Percentiles rank a stretch among this genome's conserved stretches.
Evolutionary conservation across 2,329 filamentous ascomycete genomes (phyloP).

Genomic region (Apiospora kogelbergensis): DNA sequence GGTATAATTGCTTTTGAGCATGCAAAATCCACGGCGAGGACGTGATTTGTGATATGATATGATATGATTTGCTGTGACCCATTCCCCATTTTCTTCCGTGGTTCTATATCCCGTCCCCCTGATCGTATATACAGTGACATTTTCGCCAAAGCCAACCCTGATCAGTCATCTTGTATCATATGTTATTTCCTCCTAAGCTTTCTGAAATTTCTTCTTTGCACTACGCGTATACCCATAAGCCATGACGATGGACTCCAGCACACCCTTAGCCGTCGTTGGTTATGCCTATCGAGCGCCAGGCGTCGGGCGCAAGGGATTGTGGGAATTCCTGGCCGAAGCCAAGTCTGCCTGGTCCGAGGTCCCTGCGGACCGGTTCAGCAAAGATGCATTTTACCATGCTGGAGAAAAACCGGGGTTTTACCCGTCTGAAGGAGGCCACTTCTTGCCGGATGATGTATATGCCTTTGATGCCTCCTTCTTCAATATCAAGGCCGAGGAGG

Average conservation of each 20-base stretch:
- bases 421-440: conserved; percentile 32
- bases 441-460: conserved; percentile 29
- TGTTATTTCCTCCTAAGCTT: neutral
- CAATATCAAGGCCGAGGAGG: conserved; percentile 36
- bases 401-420: conserved; percentile 31
- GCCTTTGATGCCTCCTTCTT: conserved; percentile 35
- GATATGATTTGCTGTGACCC: too few species aligned
- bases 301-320: conserved; percentile 12
- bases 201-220: too few species aligned
- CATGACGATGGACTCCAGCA: neutral
- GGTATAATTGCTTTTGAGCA: too few species aligned
- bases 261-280: conserved; percentile 9
- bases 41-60: too few species aligned
- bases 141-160: too few species aligned
- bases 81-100: too few species aligned
- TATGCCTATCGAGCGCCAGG: conserved; percentile 11
- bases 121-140: too few species aligned
- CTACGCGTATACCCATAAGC: neutral
- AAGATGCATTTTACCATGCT: conserved; percentile 31
- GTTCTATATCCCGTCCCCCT: too few species aligned
- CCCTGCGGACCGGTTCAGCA: conserved; percentile 2
- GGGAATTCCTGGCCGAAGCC: conserved; percentile 11
- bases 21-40: too few species aligned
- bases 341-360: conserved; percentile 12
- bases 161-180: neutral